A percentile compares a stretch with the other conserved stretches of the same genome.
phyloP scores from a whole-genome alignment of 140 eudicot genomes.

The Bidens hawaiensis region DNA sequence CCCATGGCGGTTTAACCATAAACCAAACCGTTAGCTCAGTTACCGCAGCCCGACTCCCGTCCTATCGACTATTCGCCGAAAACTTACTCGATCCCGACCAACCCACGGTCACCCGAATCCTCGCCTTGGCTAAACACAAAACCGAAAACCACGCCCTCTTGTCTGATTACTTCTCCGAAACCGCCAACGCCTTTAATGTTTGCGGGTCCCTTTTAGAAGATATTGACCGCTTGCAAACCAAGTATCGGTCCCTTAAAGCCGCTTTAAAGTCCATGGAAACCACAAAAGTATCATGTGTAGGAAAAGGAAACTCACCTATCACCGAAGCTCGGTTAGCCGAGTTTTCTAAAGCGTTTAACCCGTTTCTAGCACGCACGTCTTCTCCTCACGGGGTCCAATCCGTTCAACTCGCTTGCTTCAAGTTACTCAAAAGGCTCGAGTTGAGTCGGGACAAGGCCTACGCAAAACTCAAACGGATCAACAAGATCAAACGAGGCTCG shows the following conservation, averaged over 20 bases:
- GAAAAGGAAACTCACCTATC: slow-evolving; percentile 22
- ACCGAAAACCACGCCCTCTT: slow-evolving; percentile 46
- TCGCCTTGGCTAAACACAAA: slow-evolving; percentile 30
- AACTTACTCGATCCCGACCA: slow-evolving; percentile 84
- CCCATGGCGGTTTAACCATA: slow-evolving; percentile 29
- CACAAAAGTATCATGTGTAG: background rate
- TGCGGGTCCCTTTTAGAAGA: slow-evolving; percentile 64
- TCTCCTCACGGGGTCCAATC: slow-evolving; percentile 43
- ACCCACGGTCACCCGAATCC: slow-evolving; percentile 46
- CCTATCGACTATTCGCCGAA: slow-evolving; percentile 81
- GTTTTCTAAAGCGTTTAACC: slow-evolving; percentile 54
- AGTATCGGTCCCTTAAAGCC: slow-evolving; percentile 42
- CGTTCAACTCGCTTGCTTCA: slow-evolving; percentile 48
- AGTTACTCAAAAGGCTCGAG: slow-evolving; percentile 66
- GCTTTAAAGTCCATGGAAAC: slow-evolving; percentile 31
- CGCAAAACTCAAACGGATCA: slow-evolving; percentile 42
- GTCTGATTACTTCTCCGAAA: slow-evolving; percentile 47
- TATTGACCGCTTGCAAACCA: slow-evolving; percentile 43
- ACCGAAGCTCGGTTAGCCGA: slow-evolving; percentile 39
- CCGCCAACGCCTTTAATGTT: slow-evolving; percentile 61
- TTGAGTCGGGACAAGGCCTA: slow-evolving; percentile 49
- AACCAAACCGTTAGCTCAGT: slow-evolving; percentile 49
- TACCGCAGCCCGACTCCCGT: slow-evolving; percentile 73
- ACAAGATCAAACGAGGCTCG: slow-evolving; percentile 46
- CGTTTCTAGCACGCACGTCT: slow-evolving; percentile 43